A percentile compares a stretch with the other conserved stretches of the same genome.
Conservation (phyloP, 768 basidiomycete genomes). For the Nidula microcarpa region DNA sequence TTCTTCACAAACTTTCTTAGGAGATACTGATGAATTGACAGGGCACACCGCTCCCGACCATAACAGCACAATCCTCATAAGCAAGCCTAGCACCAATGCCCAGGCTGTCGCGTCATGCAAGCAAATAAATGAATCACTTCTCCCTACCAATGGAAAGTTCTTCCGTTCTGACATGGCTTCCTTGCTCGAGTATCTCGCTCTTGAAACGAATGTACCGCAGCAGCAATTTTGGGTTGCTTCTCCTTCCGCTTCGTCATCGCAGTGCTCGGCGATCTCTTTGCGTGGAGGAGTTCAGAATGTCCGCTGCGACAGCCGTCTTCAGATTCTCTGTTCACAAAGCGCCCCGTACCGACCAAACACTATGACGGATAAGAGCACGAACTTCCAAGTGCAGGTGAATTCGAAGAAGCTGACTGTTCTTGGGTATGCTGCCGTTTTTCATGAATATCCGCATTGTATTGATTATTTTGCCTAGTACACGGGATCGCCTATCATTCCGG, state of each 20-base stretch:
- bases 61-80: conserved; percentile 12
- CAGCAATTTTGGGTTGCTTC: conserved; percentile 15
- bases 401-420: conserved; percentile 16
- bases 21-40: conserved; percentile 3
- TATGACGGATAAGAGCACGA: conserved; percentile 13
- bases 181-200: conserved; percentile 11
- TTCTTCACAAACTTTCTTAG: background rate
- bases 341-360: conserved; percentile 22
- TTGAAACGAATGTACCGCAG: background rate
- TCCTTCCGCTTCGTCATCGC: background rate
- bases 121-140: conserved; percentile 14
- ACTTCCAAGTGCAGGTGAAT: conserved; percentile 20
- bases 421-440: conserved; percentile 12
- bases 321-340: conserved; percentile 22
- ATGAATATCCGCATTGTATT: background rate
- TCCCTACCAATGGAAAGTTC: conserved; percentile 12
- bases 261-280: conserved; percentile 12
- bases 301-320: conserved; percentile 13
- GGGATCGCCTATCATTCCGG: conserved; percentile 46
- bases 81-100: conserved; percentile 6
- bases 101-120: conserved; percentile 12
- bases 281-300: conserved; percentile 7
- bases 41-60: conserved; percentile 17
- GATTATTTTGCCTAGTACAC: conserved; percentile 23
- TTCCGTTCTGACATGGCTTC: conserved; percentile 12